Evolutionary conservation across 495 filamentous ascomycete genomes (phyloP).

Genomic region (Xylaria intraflava): DNA sequence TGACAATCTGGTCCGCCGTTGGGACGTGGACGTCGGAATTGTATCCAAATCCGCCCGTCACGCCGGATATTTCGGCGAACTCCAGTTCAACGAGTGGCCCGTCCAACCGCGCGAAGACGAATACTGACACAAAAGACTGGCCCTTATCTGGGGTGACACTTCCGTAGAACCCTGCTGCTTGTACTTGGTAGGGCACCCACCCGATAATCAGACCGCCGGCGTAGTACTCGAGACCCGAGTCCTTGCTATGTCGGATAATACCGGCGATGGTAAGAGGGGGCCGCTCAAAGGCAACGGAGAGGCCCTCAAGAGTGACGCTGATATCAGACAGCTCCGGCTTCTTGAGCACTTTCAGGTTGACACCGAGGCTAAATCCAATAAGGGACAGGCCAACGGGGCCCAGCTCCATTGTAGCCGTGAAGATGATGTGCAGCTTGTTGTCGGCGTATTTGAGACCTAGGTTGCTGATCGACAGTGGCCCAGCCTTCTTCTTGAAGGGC

Average conservation of each 20-base stretch:
- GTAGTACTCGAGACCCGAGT: slow-evolving; percentile 20
- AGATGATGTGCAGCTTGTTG: slow-evolving; percentile 20
- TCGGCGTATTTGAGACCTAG: slow-evolving; percentile 32
- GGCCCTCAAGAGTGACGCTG: neutral
- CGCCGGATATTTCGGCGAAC: slow-evolving; percentile 32
- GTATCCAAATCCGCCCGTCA: slow-evolving; percentile 39
- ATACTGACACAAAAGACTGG: slow-evolving; percentile 25
- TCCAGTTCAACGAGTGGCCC: slow-evolving; percentile 36
- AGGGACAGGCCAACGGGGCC: slow-evolving; percentile 35
- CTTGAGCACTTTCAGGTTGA: slow-evolving; percentile 4
- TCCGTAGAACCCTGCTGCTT: slow-evolving; percentile 30
- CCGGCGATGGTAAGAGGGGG: slow-evolving; percentile 14
- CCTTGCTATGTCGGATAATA: slow-evolving; percentile 24
- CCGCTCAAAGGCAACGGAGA: neutral
- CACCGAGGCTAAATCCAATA: slow-evolving; percentile 28
- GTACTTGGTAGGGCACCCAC: slow-evolving; percentile 25
- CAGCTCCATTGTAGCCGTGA: slow-evolving; percentile 34
- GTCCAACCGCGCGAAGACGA: slow-evolving; percentile 34
- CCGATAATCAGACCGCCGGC: slow-evolving; percentile 28
- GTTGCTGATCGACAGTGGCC: slow-evolving; percentile 26
- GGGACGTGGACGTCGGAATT: slow-evolving; percentile 29
- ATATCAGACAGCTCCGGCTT: neutral
- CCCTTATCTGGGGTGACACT: neutral
- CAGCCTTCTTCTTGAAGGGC: too few species aligned
- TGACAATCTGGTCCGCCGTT: slow-evolving; percentile 17